Percentiles rank a stretch among this genome's conserved stretches.
These are phyloP conservation scores for Phlebiopsis flavidoalba DNA, from an alignment of 768 basidiomycete species.

Conservation along the genomic window DNA sequence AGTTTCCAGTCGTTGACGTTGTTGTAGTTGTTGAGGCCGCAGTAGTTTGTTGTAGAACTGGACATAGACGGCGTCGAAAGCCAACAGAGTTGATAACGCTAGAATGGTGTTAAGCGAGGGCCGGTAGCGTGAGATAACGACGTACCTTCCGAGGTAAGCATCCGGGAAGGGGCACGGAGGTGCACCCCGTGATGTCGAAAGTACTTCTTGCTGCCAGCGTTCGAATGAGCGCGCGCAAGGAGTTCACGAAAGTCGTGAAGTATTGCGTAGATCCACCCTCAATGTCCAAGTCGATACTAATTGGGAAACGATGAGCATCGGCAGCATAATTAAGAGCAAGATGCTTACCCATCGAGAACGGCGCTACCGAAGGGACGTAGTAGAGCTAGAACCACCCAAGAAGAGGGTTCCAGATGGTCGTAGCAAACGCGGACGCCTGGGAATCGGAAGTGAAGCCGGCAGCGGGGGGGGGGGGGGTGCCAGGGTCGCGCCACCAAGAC, in stretches of 20 bases:
- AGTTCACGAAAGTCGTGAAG: conserved; percentile 36
- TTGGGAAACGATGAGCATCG: neutral
- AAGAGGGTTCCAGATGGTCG: conserved; percentile 70
- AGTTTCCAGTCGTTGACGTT: conserved; percentile 48
- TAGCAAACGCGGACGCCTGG: conserved; percentile 54
- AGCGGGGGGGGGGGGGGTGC: too few relatives aligned
- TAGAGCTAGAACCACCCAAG: conserved; percentile 54
- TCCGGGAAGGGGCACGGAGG: conserved; percentile 72
- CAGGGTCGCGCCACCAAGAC: conserved; percentile 44
- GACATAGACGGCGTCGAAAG: conserved; percentile 70
- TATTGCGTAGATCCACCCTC: conserved; percentile 48
- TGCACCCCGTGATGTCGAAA: conserved; percentile 62
- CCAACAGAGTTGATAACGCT: conserved; percentile 52
- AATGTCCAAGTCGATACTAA: conserved; percentile 63
- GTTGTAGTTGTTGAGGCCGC: conserved; percentile 44
- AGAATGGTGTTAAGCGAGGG: neutral
- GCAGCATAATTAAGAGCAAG: neutral
- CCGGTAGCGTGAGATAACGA: too few relatives aligned
- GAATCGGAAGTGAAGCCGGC: conserved; percentile 54
- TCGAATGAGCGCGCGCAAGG: conserved; percentile 47
- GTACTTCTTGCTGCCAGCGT: conserved; percentile 54
- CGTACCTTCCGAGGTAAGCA: conserved; percentile 41
- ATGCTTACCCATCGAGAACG: conserved; percentile 60
- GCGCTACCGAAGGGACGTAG: conserved; percentile 69
- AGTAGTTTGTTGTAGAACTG: conserved; percentile 70